Evolutionary conservation across 108 stramenopile genomes (phyloP), one percentile per base, ranked within the genome.

Genomic region (Fistulifera solaris): DNA sequence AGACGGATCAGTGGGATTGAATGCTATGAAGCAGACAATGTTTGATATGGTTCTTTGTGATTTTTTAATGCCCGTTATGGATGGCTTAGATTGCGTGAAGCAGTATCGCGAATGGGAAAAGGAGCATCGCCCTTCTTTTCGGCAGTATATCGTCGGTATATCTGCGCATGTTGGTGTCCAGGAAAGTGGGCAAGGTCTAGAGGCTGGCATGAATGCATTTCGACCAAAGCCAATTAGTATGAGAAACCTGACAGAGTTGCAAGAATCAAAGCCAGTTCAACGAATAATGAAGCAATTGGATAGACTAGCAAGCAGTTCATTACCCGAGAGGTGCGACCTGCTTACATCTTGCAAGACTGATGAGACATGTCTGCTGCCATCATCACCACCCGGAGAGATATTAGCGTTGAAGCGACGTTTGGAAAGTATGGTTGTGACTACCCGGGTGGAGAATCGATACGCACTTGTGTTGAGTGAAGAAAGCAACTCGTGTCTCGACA

Each of bases 41-140:
- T 73, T 54, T 42, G 65, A 67, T 31, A 13, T 73, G 11, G 51
- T 50, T 21, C 28, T 73, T 0, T 58, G 66, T 26, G 85, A 90
- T 46, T 82, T 85, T 50, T 58, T 86, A 42, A 90, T 90, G 89
- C 89, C 89, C 17, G 59, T 90, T 11, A 74, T 84, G 72, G 85
- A 90, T 56, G 89, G 89, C 18, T 53, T 90, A 19, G 82, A 86
- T 51, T 73, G 80, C 40, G 72, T 78, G 28, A 61, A 78, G 51
- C 76, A 83, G 45, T 81, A 67, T 61, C 41, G 86, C 25, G 49
- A 58, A 18, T 81, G 86, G 82, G 86, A 83, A 58, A 63, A 51
- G 24, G 27, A 42, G 1, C 48, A 73, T 43, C 51, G 81, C 3
- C 66, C 71, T 1, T 62, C 53, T 51, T 74, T 70, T 55, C 27